A percentile compares a stretch with the other conserved stretches of the same genome.
These are phyloP conservation scores for Trapa incisa DNA, from an alignment of 345 rosid genomes.

Conservation along the genomic window DNA sequence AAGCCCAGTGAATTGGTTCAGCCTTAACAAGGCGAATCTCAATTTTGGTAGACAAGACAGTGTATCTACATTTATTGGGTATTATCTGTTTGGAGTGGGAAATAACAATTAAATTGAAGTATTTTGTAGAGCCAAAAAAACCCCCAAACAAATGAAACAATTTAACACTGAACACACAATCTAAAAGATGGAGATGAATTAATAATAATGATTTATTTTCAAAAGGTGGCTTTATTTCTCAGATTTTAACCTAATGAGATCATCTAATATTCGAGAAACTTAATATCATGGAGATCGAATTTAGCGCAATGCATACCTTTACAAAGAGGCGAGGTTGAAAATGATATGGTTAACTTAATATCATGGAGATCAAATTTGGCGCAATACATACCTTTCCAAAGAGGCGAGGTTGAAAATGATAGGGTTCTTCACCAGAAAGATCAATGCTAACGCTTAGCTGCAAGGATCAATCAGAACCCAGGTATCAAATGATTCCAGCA, in stretches of 20 bases:
- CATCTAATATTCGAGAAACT: not conserved
- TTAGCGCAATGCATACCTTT: slow-evolving; percentile 40
- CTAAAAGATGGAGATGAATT: not conserved
- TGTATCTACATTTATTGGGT: slow-evolving; percentile 55
- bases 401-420: slow-evolving; percentile 70
- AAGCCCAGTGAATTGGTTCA: slow-evolving; percentile 56
- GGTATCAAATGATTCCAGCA: not conserved
- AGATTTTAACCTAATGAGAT: not conserved
- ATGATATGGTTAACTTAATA: slow-evolving; percentile 25
- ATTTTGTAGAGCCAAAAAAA: not conserved
- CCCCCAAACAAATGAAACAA: not conserved
- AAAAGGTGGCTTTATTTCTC: not conserved
- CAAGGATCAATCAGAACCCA: slow-evolving; percentile 14
- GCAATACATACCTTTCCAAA: slow-evolving; percentile 64
- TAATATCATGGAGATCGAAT: not conserved
- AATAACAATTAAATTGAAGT: not conserved
- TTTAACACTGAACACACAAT: not conserved
- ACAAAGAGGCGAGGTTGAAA: slow-evolving; percentile 84
- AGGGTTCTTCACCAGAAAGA: slow-evolving; percentile 61
- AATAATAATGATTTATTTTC: not conserved
- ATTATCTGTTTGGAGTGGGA: slow-evolving; percentile 37
- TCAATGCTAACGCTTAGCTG: slow-evolving; percentile 69
- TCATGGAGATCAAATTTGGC: not conserved
- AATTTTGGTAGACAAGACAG: slow-evolving; percentile 62
- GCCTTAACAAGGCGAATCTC: slow-evolving; percentile 84